These are phyloP conservation scores for Arxiozyma telluris DNA, from an alignment of 1,139 yeast genomes.

Conservation along the genomic window DNA sequence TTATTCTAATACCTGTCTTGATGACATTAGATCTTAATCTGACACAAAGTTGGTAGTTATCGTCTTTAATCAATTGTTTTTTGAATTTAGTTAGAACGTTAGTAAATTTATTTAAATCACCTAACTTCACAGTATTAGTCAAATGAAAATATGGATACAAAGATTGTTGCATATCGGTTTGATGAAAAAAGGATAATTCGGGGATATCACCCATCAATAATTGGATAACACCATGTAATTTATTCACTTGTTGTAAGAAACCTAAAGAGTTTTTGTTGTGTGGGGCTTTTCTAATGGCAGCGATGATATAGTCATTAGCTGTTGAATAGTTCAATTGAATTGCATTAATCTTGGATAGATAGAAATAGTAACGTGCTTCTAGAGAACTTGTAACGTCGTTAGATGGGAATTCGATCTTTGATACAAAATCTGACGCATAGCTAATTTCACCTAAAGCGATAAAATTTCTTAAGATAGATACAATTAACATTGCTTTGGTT, in stretches of 20 bases:
- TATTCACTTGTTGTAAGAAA: slow-evolving; percentile 82
- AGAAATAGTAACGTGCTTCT: slow-evolving; percentile 85
- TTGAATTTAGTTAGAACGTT: slow-evolving; percentile 63
- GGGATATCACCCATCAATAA: slow-evolving; percentile 96
- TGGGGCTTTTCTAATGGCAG: slow-evolving; percentile 96
- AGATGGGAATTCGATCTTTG: slow-evolving; percentile 76
- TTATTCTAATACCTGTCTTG: slow-evolving; percentile 93
- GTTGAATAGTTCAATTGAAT: slow-evolving; percentile 87
- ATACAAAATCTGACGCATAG: slow-evolving; percentile 83
- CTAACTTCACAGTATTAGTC: slow-evolving; percentile 85
- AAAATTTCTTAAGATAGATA: slow-evolving; percentile 74
- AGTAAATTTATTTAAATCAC: slow-evolving; percentile 78
- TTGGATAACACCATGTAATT: slow-evolving; percentile 80
- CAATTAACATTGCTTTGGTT: slow-evolving; percentile 79
- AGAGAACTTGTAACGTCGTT: slow-evolving; percentile 68
- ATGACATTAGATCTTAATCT: slow-evolving; percentile 94
- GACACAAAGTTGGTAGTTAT: slow-evolving; percentile 73
- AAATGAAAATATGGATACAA: slow-evolving; percentile 78
- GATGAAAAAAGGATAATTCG: slow-evolving; percentile 74
- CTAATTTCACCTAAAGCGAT: slow-evolving; percentile 69
- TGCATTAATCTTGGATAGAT: slow-evolving; percentile 81
- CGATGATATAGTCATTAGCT: slow-evolving; percentile 82
- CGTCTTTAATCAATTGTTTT: slow-evolving; percentile 58
- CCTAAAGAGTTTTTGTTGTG: slow-evolving; percentile 81
- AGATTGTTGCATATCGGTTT: slow-evolving; percentile 46